Base-by-base conservation (phyloP, 352 stramenopile species). In the Globisporangium lucens region DNA sequence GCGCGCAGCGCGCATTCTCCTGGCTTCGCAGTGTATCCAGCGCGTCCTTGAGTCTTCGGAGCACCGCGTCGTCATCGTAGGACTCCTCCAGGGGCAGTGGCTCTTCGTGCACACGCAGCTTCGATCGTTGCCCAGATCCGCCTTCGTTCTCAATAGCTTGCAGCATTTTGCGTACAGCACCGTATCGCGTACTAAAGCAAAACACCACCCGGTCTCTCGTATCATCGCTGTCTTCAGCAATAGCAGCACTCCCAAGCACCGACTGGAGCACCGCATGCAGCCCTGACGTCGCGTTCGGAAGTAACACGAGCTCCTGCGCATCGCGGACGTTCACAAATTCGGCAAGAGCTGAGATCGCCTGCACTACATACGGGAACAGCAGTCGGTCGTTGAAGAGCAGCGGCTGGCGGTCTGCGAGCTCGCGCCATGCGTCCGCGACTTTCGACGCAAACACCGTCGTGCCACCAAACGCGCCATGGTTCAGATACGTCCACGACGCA, bases 401-500 rank as follows among this genome's bases (percentile, higher is more conserved):
- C 51, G 96, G 96, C 74, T 98, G 94, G 4, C 69, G 70, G 75
- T 99, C 93, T 0, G 90, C 77, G 33, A 88, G 70, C 1, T 72
- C 72, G 1, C 90, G 80, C 96, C 96, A 99, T 20, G 78, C 71
- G 12, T 71, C 53, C 2, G 89, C 89, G 2, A 93, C 85, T 30
- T 83, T 64, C 46, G 79, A 78, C 13, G 90, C 92, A 27, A 88
- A 80, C 30, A 72, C 71, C 3, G 93, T 85, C 0, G 93, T 73
- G 0, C 85, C 87, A 9, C 94, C 94, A 69, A 98, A 98, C 1
- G 94, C 94, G 38, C 94, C 94, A 71, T 99, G 96, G 75, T 99
- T 98, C 9, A 98, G 66, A 72, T 97, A 98, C 38, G 87, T 97
- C 92, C 92, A 98, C 15, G 56, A 70, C 0, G 71, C 20, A 9